A percentile compares a stretch with the other conserved stretches of the same genome.
Conservation (phyloP, 225 moss, liverwort and hornwort species). For the Antitrichia curtipendula region DNA sequence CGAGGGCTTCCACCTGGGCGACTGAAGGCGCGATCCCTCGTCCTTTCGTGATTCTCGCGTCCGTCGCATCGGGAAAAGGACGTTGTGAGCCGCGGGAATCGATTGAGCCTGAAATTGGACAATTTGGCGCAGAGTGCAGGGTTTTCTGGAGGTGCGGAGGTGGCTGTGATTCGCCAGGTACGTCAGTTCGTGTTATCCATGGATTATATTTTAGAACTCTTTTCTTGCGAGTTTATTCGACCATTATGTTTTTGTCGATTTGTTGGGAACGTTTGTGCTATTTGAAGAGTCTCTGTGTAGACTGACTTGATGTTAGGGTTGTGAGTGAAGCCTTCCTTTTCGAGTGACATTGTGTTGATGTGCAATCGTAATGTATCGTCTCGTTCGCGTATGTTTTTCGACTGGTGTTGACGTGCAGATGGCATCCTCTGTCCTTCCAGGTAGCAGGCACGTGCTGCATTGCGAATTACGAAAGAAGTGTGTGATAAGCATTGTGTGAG, state of each 20-base stretch:
- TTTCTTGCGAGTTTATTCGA: not conserved
- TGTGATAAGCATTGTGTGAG: not conserved
- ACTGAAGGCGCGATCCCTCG: not conserved
- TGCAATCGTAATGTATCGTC: not conserved
- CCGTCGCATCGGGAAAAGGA: not conserved
- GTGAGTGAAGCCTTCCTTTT: not conserved
- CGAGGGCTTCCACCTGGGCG: not conserved
- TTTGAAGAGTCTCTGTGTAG: too few relatives aligned
- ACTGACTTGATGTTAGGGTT: too few relatives aligned
- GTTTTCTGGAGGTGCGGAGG: not conserved
- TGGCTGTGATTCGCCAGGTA: not conserved
- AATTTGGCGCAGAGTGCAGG: not conserved
- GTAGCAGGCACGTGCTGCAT: not conserved
- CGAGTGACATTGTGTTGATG: not conserved
- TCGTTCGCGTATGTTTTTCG: not conserved
- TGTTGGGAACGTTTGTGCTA: too few relatives aligned
- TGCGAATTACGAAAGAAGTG: not conserved
- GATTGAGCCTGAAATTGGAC: not conserved
- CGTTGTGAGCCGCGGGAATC: not conserved
- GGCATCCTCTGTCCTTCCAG: not conserved
- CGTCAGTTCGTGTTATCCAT: not conserved
- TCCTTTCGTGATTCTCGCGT: not conserved
- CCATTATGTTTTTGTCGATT: too few relatives aligned
- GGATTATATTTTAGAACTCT: not conserved
- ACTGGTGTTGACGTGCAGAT: not conserved